These are phyloP conservation scores for Trichoderma koningiopsis DNA, from an alignment of 2,329 filamentous ascomycete species.

Conservation along the genomic window DNA sequence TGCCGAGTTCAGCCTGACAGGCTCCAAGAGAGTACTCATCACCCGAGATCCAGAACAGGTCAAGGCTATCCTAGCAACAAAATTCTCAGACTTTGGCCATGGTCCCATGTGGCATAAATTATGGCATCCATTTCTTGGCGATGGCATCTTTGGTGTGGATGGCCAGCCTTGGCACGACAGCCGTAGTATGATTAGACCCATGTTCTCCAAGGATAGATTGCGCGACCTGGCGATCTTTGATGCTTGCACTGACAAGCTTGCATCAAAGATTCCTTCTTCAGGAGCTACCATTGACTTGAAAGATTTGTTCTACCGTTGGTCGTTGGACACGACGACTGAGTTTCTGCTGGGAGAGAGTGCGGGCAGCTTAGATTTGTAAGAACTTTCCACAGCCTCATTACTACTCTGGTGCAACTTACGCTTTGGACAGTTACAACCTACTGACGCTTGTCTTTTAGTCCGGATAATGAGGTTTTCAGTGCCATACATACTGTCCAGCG, in stretches of 20 bases:
- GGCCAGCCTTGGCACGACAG: constrained; percentile 57
- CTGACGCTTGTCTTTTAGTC: constrained; percentile 38
- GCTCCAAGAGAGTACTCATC: constrained; percentile 40
- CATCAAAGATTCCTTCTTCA: constrained; percentile 58
- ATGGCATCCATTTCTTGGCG: constrained; percentile 53
- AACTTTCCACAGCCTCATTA: neutral
- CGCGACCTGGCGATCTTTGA: constrained; percentile 60
- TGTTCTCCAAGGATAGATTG: constrained; percentile 53
- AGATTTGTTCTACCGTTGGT: constrained; percentile 65
- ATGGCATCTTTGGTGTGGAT: constrained; percentile 59
- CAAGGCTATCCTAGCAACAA: constrained; percentile 57
- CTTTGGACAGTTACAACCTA: neutral
- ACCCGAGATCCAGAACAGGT: constrained; percentile 60
- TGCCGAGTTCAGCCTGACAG: constrained; percentile 31
- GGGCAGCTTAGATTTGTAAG: constrained; percentile 47
- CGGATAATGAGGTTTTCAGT: constrained; percentile 62
- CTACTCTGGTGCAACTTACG: too few relatives aligned
- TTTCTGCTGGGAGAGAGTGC: constrained; percentile 66
- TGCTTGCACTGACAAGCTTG: constrained; percentile 57
- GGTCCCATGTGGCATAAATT: constrained; percentile 46
- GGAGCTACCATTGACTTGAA: constrained; percentile 61
- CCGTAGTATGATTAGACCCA: constrained; percentile 55
- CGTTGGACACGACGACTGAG: constrained; percentile 67
- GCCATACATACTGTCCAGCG: constrained; percentile 72
- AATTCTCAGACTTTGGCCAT: constrained; percentile 59